These are phyloP conservation scores for Colletotrichum zoysiae DNA, from an alignment of 2,329 filamentous ascomycete genomes.

Conservation along the genomic window DNA sequence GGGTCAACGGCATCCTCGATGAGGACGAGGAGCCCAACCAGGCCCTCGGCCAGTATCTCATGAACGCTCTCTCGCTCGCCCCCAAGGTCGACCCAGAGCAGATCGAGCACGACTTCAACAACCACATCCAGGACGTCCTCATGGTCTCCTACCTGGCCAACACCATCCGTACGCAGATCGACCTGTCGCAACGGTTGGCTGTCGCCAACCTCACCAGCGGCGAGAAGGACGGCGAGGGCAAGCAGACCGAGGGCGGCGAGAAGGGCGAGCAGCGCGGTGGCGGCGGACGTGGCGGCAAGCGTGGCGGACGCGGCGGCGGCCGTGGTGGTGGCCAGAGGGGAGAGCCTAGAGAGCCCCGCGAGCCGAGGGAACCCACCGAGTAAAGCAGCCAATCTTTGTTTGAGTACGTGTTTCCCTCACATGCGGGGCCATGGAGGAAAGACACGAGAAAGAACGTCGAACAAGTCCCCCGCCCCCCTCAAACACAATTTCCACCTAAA, in stretches of 20 bases:
- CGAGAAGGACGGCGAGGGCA: slow-evolving; percentile 65
- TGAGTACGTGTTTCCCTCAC: slow-evolving; percentile 15
- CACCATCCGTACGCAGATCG: slow-evolving; percentile 98
- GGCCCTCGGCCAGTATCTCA: slow-evolving; percentile 92
- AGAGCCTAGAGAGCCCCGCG: slow-evolving; percentile 57
- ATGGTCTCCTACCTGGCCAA: slow-evolving; percentile 99
- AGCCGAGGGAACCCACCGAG: slow-evolving; percentile 56
- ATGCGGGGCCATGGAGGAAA: background rate
- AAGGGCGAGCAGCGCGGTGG: slow-evolving; percentile 60
- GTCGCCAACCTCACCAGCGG: slow-evolving; percentile 73
- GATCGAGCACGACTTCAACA: slow-evolving; percentile 99
- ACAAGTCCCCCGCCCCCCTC: background rate
- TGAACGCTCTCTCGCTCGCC: slow-evolving; percentile 91
- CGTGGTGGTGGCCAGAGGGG: slow-evolving; percentile 61
- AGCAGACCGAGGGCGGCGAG: slow-evolving; percentile 57
- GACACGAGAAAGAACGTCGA: background rate
- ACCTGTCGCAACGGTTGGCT: slow-evolving; percentile 93
- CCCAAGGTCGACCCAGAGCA: slow-evolving; percentile 93
- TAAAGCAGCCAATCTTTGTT: slow-evolving; percentile 46
- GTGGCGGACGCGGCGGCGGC: slow-evolving; percentile 64
- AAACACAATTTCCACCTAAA: background rate
- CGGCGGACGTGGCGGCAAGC: slow-evolving; percentile 57
- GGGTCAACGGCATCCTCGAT: slow-evolving; percentile 93
- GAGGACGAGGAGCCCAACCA: slow-evolving; percentile 92
- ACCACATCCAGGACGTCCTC: slow-evolving; percentile 98